Percentiles rank a stretch among this genome's conserved stretches.
Conservation (phyloP, 164 flowering plant species). For the Magnolia changhungtana region DNA sequence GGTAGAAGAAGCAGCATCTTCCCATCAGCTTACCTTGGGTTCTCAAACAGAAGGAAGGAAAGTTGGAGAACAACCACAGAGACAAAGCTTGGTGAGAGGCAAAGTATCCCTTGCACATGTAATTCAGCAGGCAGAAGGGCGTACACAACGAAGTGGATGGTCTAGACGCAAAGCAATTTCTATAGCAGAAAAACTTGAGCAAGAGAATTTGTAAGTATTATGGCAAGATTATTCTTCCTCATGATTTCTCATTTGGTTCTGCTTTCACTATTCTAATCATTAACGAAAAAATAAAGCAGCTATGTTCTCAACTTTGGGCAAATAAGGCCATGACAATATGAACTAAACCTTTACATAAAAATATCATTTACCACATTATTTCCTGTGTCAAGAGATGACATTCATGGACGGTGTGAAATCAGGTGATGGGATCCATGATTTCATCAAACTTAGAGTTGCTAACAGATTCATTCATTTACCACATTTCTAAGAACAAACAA, state of each 20-base stretch:
- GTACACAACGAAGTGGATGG: conserved; percentile 62
- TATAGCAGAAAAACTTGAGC: conserved; percentile 95
- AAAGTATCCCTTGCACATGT: conserved; percentile 96
- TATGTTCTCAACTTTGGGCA: neutral
- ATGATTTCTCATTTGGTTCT: neutral
- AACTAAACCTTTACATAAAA: neutral
- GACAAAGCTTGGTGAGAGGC: conserved; percentile 72
- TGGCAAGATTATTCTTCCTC: neutral
- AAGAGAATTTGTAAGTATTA: conserved; percentile 79
- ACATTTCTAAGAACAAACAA: too few relatives aligned
- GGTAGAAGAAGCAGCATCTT: conserved; percentile 33
- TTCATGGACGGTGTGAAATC: neutral
- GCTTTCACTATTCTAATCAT: neutral
- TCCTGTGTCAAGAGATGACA: neutral
- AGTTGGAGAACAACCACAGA: conserved; percentile 45
- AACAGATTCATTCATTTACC: neutral
- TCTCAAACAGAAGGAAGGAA: conserved; percentile 38
- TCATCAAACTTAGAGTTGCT: neutral
- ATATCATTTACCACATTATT: neutral
- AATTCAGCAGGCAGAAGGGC: conserved; percentile 87
- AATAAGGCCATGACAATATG: neutral
- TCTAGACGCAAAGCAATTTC: conserved; percentile 87
- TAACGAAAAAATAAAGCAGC: neutral
- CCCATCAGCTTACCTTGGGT: conserved; percentile 27
- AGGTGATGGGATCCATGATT: neutral